A percentile compares a stretch with the other conserved stretches of the same genome.
Evolutionary conservation across 1,139 yeast species (phyloP).

Genomic region (Candida sp.): DNA sequence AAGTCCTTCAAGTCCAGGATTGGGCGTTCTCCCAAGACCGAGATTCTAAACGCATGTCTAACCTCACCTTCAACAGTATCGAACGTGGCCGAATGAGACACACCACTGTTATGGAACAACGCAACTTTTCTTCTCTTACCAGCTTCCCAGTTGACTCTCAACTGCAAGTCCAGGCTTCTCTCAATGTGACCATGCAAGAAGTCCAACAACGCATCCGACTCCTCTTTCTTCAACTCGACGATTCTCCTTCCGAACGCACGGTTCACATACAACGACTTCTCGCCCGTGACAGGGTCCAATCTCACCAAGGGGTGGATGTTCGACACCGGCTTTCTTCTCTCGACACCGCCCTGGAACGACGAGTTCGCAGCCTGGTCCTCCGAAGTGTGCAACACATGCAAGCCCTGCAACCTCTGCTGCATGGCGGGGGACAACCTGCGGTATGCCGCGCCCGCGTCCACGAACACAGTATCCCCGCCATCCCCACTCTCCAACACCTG

Average conservation of each 20-base stretch:
- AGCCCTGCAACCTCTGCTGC: conserved; percentile 29
- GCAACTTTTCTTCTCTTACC: conserved; percentile 51
- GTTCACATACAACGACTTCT: conserved; percentile 56
- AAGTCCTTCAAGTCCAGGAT: conserved; percentile 37
- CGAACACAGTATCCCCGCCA: conserved; percentile 39
- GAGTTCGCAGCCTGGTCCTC: conserved; percentile 64
- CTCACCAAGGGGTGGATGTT: conserved; percentile 60
- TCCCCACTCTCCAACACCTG: conserved; percentile 36
- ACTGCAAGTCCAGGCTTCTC: conserved; percentile 54
- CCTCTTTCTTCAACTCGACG: conserved; percentile 60
- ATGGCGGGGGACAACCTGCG: conserved; percentile 32
- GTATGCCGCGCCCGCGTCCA: conserved; percentile 36
- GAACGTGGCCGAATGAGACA: conserved; percentile 45
- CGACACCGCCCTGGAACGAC: conserved; percentile 41
- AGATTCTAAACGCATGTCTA: conserved; percentile 49
- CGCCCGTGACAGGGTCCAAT: conserved; percentile 59
- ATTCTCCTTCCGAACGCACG: conserved; percentile 58
- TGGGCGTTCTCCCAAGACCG: conserved; percentile 55
- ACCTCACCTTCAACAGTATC: conserved; percentile 39
- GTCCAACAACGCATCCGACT: conserved; percentile 52
- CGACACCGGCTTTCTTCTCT: conserved; percentile 46
- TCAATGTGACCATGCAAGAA: conserved; percentile 54
- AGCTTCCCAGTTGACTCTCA: conserved; percentile 59
- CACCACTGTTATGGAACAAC: conserved; percentile 52
- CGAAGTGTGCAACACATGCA: conserved; percentile 64